phyloP scores from a whole-genome alignment of 768 basidiomycete genomes.

The Naganishia onofrii region DNA sequence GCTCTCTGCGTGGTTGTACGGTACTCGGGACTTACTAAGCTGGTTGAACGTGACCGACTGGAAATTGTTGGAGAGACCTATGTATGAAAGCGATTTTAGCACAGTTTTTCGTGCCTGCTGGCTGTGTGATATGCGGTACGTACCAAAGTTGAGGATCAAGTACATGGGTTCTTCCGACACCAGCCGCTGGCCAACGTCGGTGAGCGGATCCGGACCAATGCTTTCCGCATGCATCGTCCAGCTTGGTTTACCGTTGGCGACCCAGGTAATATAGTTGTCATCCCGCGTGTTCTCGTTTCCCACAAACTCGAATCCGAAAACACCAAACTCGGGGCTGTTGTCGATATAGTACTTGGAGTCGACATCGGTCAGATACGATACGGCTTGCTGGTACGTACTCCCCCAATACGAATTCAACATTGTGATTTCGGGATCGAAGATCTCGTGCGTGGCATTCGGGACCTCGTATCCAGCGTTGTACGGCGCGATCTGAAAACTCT shows the following conservation, averaged over 20 bases:
- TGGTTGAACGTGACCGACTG: constrained; percentile 46
- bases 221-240: constrained; percentile 63
- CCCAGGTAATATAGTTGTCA: constrained; percentile 51
- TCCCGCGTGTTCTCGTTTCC: constrained; percentile 39
- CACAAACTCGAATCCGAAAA: constrained; percentile 56
- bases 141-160: constrained; percentile 76
- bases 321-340: constrained; percentile 37
- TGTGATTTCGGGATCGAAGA: constrained; percentile 54
- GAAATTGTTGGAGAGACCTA: constrained; percentile 32
- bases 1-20: not conserved
- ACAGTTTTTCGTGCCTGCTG: not conserved
- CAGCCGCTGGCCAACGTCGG: constrained; percentile 66
- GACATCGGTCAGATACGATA: constrained; percentile 57
- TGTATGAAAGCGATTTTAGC: constrained; percentile 28
- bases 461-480: constrained; percentile 61
- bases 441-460: constrained; percentile 53
- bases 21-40: constrained; percentile 3
- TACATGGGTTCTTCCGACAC: constrained; percentile 84
- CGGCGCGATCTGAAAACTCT: constrained; percentile 72
- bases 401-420: constrained; percentile 53
- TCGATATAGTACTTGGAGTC: constrained; percentile 40
- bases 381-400: constrained; percentile 59
- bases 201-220: constrained; percentile 62
- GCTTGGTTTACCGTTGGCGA: constrained; percentile 40
- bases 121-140: constrained; percentile 55